A percentile compares a stretch with the other conserved stretches of the same genome.
Evolutionary conservation across 176 grass and related monocot genomes (phyloP).

Genomic region (Ananas comosus): DNA sequence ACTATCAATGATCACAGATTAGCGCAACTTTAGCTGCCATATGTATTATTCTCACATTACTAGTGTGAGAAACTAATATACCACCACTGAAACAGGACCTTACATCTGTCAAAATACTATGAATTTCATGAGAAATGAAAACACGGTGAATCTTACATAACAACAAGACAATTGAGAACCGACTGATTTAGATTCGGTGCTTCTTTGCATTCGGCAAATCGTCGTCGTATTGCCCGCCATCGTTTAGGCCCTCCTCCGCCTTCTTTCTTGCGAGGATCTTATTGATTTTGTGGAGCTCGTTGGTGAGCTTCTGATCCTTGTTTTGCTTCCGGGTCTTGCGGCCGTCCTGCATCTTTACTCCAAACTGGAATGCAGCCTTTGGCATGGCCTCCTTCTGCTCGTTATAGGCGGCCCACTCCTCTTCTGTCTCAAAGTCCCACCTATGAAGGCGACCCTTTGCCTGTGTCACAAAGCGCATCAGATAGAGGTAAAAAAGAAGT

Average conservation of each 20-base stretch:
- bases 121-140: too few species aligned
- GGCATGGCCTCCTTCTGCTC: slow-evolving; percentile 97
- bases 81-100: too few species aligned
- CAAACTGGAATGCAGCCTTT: slow-evolving; percentile 96
- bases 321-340: slow-evolving; percentile 94
- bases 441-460: slow-evolving; percentile 95
- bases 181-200: slow-evolving; percentile 33
- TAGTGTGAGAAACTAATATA: too few species aligned
- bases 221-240: slow-evolving; percentile 43
- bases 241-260: slow-evolving; percentile 54
- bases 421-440: slow-evolving; percentile 98
- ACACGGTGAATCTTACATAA: too few species aligned
- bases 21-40: too few species aligned
- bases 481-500: neutral
- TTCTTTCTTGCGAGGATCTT: slow-evolving; percentile 92
- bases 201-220: slow-evolving; percentile 65
- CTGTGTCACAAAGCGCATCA: slow-evolving; percentile 25
- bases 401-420: slow-evolving; percentile 93
- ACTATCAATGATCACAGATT: too few species aligned
- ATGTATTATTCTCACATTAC: too few species aligned
- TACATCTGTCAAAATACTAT: too few species aligned
- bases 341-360: slow-evolving; percentile 97
- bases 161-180: too few species aligned
- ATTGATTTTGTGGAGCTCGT: slow-evolving; percentile 95
- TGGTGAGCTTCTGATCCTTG: slow-evolving; percentile 94